Evolutionary conservation across 192 early-diverging fungal genomes (phyloP), one percentile per base, ranked within the genome.

Genomic region (Podila verticillata): DNA sequence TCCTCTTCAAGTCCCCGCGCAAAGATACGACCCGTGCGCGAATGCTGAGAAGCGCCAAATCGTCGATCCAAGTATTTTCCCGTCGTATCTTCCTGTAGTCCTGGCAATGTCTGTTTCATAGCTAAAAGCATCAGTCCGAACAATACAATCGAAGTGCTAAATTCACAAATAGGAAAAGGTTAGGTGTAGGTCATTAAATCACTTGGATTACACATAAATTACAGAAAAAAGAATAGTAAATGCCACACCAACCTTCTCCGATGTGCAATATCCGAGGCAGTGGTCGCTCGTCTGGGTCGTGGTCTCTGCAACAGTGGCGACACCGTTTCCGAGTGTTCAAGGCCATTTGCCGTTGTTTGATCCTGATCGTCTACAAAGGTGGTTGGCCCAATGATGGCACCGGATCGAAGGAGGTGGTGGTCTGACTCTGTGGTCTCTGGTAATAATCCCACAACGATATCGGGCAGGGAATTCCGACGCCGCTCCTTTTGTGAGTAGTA

Each of bases 401-500:
- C 61, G 44, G 54, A 24, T 36, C 35, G 49, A 17, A 62, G 26
- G 35, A 62, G 26, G 35, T 61, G 29, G 44, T 68, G 34, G 13
- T 61, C 66, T 26, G 66, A 12, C 24, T 74, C 73, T 8, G 59
- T 5, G 5, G 30, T 68, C 24, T 75, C 74, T 48, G 74, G 60
- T 24, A 62, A 26, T 61, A 29, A 62, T 3, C 35, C 75, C 0
- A 73, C 61, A 20, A 56, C 63, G 3, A 77, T 61, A 15, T 72
- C 74, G 0, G 67, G 56, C 12, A 65, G 20, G 26, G 64, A 44
- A n/a, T 24, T 32, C 48, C 39, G 57, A 22, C 49, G 31, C 22
- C 65, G 51, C 47, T 75, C 74, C 49, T 63, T 69, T 20, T 61
- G 68, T 2, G 69, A 73, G 48, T 86, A 86, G 57, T 81, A 86